phyloP scores from a whole-genome alignment of 345 rosid genomes.

The Euphorbia tirucalli region DNA sequence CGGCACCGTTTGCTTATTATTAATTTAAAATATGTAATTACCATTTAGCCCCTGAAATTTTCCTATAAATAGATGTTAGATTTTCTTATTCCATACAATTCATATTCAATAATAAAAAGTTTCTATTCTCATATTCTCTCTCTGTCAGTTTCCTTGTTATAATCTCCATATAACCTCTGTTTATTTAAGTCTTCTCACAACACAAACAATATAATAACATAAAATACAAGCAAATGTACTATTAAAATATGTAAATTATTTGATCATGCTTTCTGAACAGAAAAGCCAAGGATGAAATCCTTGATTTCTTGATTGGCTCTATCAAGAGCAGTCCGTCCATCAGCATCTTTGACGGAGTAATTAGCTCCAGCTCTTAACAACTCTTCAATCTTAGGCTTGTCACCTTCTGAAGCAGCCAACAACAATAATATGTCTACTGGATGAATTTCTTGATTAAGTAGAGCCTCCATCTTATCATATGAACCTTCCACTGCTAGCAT shows the following conservation, averaged over 20 bases:
- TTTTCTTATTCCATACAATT: too few species aligned
- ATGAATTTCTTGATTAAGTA: constrained; percentile 66
- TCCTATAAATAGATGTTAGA: too few species aligned
- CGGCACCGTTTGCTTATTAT: too few species aligned
- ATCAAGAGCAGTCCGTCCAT: constrained; percentile 74
- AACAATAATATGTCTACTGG: constrained; percentile 79
- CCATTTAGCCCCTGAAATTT: too few species aligned
- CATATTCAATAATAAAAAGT: too few species aligned
- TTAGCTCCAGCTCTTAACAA: constrained; percentile 75
- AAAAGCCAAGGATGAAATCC: constrained; percentile 58
- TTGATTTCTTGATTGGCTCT: constrained; percentile 58
- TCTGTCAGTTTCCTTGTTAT: too few species aligned
- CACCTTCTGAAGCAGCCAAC: constrained; percentile 87
- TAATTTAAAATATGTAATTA: too few species aligned
- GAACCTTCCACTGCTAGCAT: constrained; percentile 95
- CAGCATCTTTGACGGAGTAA: constrained; percentile 59
- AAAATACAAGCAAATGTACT: not conserved
- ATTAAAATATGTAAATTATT: not conserved
- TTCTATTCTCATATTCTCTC: too few species aligned
- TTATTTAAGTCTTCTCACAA: too few species aligned
- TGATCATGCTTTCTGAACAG: constrained; percentile 62
- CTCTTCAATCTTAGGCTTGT: constrained; percentile 86
- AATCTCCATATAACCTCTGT: too few species aligned
- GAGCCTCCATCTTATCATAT: constrained; percentile 88
- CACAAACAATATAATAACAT: too few species aligned